Conservation (phyloP, 2,329 filamentous ascomycete species). For the Colletotrichum abscissum region DNA sequence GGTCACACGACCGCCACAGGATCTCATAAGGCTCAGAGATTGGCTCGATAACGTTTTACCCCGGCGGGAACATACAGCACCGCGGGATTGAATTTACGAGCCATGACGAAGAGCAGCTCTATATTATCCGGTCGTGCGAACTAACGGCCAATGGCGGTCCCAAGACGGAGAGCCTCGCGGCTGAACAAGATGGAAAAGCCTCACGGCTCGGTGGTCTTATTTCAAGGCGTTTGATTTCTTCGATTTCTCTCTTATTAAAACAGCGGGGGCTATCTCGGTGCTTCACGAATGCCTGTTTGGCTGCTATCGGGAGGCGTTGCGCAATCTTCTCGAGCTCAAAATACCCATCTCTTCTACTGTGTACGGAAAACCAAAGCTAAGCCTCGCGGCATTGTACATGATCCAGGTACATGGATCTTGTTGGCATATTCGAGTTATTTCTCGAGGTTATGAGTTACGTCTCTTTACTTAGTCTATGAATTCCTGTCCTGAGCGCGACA, state of each 20-base stretch:
- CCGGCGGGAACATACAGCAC: constrained; percentile 37
- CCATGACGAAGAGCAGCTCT: constrained; percentile 20
- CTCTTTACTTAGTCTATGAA: neutral
- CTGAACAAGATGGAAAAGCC: constrained; percentile 49
- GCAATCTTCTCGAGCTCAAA: constrained; percentile 11
- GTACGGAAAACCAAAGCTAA: constrained; percentile 1
- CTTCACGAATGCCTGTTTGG: constrained; percentile 2
- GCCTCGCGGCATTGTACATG: constrained; percentile 28
- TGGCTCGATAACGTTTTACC: neutral
- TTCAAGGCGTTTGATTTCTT: constrained; percentile 27
- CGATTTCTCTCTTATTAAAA: neutral
- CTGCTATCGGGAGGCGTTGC: neutral
- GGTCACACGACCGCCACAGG: constrained; percentile 39
- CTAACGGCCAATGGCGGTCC: constrained; percentile 18
- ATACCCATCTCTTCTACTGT: constrained; percentile 24
- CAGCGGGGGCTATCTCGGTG: neutral
- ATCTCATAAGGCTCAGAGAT: constrained; percentile 23
- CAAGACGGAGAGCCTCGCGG: constrained; percentile 49
- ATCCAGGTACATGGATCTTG: neutral
- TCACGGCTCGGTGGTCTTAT: constrained; percentile 47
- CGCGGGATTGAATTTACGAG: constrained; percentile 16
- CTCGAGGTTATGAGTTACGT: constrained; percentile 17
- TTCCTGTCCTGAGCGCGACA: neutral
- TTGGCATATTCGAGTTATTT: constrained; percentile 8
- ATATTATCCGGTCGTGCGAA: constrained; percentile 10